Conservation (phyloP, 495 filamentous ascomycete genomes). For the Ramalina intermedia region DNA sequence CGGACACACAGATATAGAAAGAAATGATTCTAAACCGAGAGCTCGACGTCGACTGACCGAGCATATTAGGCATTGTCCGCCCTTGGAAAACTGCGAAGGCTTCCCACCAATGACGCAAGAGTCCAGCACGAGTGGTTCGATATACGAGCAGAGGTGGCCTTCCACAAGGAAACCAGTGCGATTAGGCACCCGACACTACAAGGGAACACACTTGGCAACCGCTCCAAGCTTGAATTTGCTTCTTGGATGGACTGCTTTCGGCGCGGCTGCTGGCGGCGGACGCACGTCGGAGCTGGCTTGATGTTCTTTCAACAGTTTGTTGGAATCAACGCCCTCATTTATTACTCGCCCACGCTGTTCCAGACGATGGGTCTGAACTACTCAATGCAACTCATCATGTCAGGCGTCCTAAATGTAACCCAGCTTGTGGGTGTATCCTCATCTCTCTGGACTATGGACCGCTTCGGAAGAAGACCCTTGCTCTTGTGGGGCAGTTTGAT, state of each 20-base stretch:
- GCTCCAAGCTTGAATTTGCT: conserved; percentile 27
- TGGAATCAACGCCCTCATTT: conserved; percentile 34
- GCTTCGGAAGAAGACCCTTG: conserved; percentile 30
- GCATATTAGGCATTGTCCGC: conserved; percentile 22
- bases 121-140: conserved; percentile 36
- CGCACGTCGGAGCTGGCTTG: conserved; percentile 36
- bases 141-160: conserved; percentile 34
- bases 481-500: conserved; percentile 18
- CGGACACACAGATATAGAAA: no score
- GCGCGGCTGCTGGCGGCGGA: conserved; percentile 38
- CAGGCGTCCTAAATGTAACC: conserved; percentile 41
- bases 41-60: no score
- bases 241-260: conserved; percentile 35
- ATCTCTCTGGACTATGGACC: conserved; percentile 37
- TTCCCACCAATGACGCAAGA: conserved; percentile 27
- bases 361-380: conserved; percentile 40
- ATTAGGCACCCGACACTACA: conserved; percentile 33
- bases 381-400: conserved; percentile 43
- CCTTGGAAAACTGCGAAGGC: conserved; percentile 29
- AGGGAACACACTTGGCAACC: conserved; percentile 17
- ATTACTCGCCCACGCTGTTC: conserved; percentile 42
- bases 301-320: conserved; percentile 40
- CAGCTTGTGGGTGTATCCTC: conserved; percentile 35
- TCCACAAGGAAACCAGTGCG: conserved; percentile 31
- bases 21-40: no score